Conservation (phyloP, 2,329 filamentous ascomycete genomes). For the Daldinia sp. region DNA sequence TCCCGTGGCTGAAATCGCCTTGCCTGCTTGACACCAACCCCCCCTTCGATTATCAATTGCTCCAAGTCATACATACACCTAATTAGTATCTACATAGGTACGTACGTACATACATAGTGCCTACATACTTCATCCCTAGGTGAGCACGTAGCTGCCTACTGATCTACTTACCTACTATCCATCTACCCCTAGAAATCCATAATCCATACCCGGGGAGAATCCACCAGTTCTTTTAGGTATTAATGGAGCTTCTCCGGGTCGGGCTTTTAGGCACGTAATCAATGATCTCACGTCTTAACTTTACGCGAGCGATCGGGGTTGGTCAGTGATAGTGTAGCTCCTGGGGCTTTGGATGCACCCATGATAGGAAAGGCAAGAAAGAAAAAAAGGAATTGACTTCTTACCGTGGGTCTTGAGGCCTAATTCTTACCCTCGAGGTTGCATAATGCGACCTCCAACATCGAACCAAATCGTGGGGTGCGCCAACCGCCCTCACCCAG, state of each 20-base stretch:
- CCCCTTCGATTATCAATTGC: constrained; percentile 34
- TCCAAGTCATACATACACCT: constrained; percentile 34
- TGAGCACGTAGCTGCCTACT: constrained; percentile 6
- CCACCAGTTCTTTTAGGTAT: constrained; percentile 8
- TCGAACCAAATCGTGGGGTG: constrained; percentile 22
- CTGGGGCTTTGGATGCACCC: neutral
- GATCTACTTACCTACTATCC: neutral
- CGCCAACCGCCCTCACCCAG: neutral
- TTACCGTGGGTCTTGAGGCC: constrained; percentile 22
- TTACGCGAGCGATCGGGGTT: constrained; percentile 16
- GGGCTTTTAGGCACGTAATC: constrained; percentile 42
- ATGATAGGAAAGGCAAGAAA: neutral
- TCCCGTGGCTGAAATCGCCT: constrained; percentile 42
- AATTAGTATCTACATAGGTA: constrained; percentile 6
- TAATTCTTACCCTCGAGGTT: constrained; percentile 14
- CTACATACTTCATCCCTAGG: constrained; percentile 16
- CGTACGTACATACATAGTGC: constrained; percentile 7
- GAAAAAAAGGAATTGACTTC: constrained; percentile 32
- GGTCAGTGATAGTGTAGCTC: constrained; percentile 23
- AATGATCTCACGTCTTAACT: constrained; percentile 25
- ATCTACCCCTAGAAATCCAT: constrained; percentile 7
- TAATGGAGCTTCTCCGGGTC: constrained; percentile 26
- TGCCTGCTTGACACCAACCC: constrained; percentile 9
- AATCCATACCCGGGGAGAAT: neutral
- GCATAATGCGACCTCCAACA: constrained; percentile 16